Conservation (phyloP, 495 filamentous ascomycete species). For the Neurospora sp. region DNA sequence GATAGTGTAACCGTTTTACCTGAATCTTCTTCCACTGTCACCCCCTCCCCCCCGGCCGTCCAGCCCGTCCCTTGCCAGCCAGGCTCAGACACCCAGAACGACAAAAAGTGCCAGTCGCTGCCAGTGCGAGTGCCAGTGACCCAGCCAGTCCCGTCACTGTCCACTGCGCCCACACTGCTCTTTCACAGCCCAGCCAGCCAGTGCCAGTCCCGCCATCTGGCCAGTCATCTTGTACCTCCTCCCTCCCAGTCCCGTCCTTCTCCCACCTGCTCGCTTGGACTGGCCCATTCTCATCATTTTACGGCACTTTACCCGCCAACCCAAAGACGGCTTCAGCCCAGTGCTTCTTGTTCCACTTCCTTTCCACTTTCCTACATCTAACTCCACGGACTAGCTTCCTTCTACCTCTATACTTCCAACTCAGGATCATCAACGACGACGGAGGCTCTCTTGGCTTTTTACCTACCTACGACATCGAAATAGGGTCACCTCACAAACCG, state of each 20-base stretch:
- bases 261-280: background rate
- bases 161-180: background rate
- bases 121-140: background rate
- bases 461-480: background rate
- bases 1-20: background rate
- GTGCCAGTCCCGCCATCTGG: background rate
- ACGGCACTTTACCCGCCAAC: background rate
- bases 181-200: background rate
- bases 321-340: background rate
- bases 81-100: background rate
- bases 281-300: background rate
- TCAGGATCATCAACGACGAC: background rate
- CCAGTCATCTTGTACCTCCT: constrained; percentile 2
- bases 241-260: background rate
- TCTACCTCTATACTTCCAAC: background rate
- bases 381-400: background rate
- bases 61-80: background rate
- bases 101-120: background rate
- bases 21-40: background rate
- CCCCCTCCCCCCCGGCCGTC: background rate
- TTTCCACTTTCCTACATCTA: background rate
- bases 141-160: background rate
- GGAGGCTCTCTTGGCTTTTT: background rate
- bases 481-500: background rate
- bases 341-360: background rate